Conservation (phyloP, 495 filamentous ascomycete species). For the Ramalina peruviana region DNA sequence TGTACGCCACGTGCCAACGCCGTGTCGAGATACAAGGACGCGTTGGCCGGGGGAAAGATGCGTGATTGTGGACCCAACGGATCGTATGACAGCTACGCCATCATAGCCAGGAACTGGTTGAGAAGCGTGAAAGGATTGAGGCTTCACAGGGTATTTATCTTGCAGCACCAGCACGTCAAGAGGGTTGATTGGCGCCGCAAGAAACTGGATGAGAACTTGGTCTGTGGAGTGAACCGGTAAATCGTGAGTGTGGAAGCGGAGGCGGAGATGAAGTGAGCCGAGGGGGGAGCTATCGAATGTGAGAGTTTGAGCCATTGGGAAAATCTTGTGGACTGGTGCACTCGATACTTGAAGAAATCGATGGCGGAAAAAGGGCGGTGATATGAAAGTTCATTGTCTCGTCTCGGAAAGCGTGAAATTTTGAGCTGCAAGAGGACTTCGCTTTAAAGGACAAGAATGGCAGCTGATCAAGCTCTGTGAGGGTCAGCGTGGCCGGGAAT, state of each 20-base stretch:
- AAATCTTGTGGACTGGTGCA: too few species aligned
- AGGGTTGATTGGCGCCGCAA: constrained; percentile 11
- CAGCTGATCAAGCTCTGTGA: too few species aligned
- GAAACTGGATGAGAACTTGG: constrained; percentile 6
- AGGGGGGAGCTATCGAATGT: not conserved
- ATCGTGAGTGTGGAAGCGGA: not conserved
- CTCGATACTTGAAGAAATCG: too few species aligned
- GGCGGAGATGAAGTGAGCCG: not conserved
- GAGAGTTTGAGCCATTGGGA: not conserved
- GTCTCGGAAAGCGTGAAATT: too few species aligned
- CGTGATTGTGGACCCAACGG: not conserved
- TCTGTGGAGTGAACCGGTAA: not conserved
- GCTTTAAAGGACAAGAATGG: too few species aligned
- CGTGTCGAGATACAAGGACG: constrained; percentile 5
- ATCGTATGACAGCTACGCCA: constrained; percentile 4
- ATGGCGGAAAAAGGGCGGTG: too few species aligned
- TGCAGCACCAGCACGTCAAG: constrained; percentile 8
- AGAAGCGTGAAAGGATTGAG: constrained; percentile 1
- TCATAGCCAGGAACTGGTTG: constrained; percentile 11
- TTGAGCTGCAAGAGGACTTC: too few species aligned
- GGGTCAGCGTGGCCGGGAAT: too few species aligned
- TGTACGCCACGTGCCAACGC: constrained; percentile 11
- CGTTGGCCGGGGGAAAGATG: constrained; percentile 4
- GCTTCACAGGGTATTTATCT: constrained; percentile 10
- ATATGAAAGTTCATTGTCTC: too few species aligned